Evolutionary conservation across 768 basidiomycete genomes (phyloP).

Genomic region (Crucibulum laeve): DNA sequence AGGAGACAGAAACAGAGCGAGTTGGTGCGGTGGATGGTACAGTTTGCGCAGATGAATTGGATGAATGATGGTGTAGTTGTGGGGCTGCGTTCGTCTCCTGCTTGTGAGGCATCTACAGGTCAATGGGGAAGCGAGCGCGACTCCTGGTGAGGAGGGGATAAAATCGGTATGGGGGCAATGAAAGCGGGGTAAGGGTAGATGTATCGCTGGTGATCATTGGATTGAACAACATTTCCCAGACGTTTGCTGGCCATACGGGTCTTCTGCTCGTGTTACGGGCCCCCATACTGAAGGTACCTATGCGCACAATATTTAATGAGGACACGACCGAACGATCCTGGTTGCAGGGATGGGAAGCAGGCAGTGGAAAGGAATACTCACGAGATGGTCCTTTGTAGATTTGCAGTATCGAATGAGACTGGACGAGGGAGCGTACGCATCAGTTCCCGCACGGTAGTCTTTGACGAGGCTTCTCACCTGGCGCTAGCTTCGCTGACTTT

Average conservation of each 20-base stretch:
- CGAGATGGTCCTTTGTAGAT: constrained; percentile 81
- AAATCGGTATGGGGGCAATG: background rate
- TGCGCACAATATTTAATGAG: constrained; percentile 1
- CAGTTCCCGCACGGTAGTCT: background rate
- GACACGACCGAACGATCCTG: no score
- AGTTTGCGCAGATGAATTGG: constrained; percentile 5
- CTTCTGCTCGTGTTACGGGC: constrained; percentile 84
- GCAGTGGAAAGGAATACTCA: constrained; percentile 15
- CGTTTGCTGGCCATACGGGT: constrained; percentile 82
- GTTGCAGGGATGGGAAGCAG: background rate
- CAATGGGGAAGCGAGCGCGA: no score
- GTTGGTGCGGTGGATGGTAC: constrained; percentile 5
- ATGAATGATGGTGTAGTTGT: constrained; percentile 4
- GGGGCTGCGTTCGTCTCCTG: no score
- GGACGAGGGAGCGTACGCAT: constrained; percentile 9
- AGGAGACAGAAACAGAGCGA: constrained; percentile 3
- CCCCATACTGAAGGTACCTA: constrained; percentile 99
- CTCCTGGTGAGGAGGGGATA: no score
- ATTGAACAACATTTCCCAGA: constrained; percentile 56
- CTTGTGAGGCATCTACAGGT: no score
- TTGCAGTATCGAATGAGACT: constrained; percentile 95
- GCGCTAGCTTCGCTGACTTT: constrained; percentile 89
- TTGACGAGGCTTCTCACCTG: constrained; percentile 50
- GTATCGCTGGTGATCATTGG: constrained; percentile 34
- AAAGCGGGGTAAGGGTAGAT: background rate